phyloP scores from a whole-genome alignment of 192 early-diverging fungal species.

The Blastocladiella britannica region DNA sequence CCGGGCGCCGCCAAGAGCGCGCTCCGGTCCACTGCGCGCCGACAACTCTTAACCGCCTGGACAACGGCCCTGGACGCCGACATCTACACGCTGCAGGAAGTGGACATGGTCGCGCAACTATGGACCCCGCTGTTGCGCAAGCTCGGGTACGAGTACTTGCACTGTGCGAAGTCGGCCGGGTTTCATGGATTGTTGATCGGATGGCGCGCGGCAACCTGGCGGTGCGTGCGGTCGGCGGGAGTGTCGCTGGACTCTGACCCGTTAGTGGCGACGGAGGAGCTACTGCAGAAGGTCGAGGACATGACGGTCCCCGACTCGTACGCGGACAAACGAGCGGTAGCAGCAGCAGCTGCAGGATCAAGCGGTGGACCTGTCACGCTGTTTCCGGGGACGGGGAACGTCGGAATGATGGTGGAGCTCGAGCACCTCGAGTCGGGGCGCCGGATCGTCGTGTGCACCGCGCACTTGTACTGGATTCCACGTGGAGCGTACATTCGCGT shows the following conservation, averaged over 20 bases:
- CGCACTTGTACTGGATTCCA: not conserved
- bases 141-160: not conserved
- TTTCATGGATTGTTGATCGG: not conserved
- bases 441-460: not conserved
- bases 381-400: not conserved
- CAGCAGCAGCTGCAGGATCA: no score
- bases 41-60: not conserved
- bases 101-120: not conserved
- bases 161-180: not conserved
- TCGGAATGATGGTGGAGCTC: not conserved
- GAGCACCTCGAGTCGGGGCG: not conserved
- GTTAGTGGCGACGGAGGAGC: no score
- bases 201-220: not conserved
- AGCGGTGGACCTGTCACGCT: no score
- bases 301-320: not conserved
- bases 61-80: not conserved
- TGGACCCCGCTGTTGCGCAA: not conserved
- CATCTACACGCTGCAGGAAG: not conserved
- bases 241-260: no score
- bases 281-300: no score
- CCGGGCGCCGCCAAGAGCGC: not conserved
- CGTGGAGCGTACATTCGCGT: not conserved
- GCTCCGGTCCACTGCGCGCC: not conserved
- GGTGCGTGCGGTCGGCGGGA: not conserved
- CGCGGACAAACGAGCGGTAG: not conserved